Evolutionary conservation across 1,284 basidiomycete species (phyloP).

Genomic region (Rugosomyces carneus): DNA sequence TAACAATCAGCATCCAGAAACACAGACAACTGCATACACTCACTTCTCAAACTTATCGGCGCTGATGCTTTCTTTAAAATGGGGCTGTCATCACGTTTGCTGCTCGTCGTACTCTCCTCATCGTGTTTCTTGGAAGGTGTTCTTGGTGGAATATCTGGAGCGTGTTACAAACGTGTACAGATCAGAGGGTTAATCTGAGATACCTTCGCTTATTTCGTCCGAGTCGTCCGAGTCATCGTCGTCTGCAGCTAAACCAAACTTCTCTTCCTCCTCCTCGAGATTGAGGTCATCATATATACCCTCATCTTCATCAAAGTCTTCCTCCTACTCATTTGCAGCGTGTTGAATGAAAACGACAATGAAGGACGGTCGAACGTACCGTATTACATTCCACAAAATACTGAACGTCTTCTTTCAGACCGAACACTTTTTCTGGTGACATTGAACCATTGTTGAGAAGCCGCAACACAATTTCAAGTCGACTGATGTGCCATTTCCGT

Average conservation of each 20-base stretch:
- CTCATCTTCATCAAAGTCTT: constrained; percentile 96
- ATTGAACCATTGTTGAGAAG: constrained; percentile 94
- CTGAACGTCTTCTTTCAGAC: constrained; percentile 90
- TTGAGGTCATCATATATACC: constrained; percentile 98
- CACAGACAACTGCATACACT: constrained; percentile 22
- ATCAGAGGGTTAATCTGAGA: constrained; percentile 7
- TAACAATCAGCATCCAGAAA: constrained; percentile 7
- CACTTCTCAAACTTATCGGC: constrained; percentile 62
- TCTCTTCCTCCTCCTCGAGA: constrained; percentile 95
- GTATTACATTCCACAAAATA: constrained; percentile 97
- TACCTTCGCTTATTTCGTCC: constrained; percentile 70
- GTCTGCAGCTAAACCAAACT: constrained; percentile 76
- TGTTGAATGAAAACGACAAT: constrained; percentile 13
- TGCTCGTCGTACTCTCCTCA: constrained; percentile 64
- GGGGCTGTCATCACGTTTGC: constrained; percentile 72
- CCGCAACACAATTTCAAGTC: constrained; percentile 90
- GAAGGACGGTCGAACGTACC: constrained; percentile 45
- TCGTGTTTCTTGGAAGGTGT: constrained; percentile 69
- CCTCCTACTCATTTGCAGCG: constrained; percentile 57
- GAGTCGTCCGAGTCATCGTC: constrained; percentile 68
- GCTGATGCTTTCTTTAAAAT: constrained; percentile 68
- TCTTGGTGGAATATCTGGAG: constrained; percentile 55
- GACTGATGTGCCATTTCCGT: constrained; percentile 91
- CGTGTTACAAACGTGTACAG: constrained; percentile 3
- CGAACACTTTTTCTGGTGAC: constrained; percentile 73